Conservation (phyloP, 441 rosid genomes). For the Mallotus japonicus region DNA sequence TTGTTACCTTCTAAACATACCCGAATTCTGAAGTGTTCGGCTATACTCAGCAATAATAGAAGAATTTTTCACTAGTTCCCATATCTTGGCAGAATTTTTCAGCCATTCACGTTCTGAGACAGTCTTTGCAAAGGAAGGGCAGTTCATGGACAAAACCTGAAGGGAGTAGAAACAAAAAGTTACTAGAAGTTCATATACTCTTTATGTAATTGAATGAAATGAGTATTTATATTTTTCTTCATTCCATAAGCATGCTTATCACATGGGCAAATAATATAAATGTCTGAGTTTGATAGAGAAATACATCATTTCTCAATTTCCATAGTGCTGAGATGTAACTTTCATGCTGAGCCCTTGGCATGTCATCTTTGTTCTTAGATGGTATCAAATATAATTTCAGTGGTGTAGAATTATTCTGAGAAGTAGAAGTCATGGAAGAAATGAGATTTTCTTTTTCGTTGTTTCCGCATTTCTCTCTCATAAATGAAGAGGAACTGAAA, state of each 20-base stretch:
- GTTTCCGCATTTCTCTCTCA: conserved; percentile 33
- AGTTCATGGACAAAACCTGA: conserved; percentile 62
- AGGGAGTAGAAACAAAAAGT: conserved; percentile 14
- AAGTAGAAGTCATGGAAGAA: conserved; percentile 9
- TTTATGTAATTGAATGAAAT: neutral
- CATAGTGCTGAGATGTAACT: conserved; percentile 50
- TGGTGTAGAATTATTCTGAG: conserved; percentile 20
- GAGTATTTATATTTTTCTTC: too few relatives aligned
- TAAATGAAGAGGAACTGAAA: conserved; percentile 54
- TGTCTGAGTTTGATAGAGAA: neutral
- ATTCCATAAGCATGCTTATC: neutral
- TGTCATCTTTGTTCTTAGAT: conserved; percentile 45
- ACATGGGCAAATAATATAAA: neutral
- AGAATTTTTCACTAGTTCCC: conserved; percentile 75
- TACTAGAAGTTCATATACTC: neutral
- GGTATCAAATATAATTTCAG: conserved; percentile 50
- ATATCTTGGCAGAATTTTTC: conserved; percentile 73
- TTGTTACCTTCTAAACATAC: conserved; percentile 59
- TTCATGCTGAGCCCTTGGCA: conserved; percentile 43
- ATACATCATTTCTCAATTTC: conserved; percentile 68
- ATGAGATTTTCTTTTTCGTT: conserved; percentile 23
- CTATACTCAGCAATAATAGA: conserved; percentile 58
- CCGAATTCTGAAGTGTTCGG: conserved; percentile 51
- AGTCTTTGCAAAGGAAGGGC: conserved; percentile 51
- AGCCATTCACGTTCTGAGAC: conserved; percentile 84